Evolutionary conservation across 495 filamentous ascomycete species (phyloP).

Genomic region (Bryoglossum gracile): DNA sequence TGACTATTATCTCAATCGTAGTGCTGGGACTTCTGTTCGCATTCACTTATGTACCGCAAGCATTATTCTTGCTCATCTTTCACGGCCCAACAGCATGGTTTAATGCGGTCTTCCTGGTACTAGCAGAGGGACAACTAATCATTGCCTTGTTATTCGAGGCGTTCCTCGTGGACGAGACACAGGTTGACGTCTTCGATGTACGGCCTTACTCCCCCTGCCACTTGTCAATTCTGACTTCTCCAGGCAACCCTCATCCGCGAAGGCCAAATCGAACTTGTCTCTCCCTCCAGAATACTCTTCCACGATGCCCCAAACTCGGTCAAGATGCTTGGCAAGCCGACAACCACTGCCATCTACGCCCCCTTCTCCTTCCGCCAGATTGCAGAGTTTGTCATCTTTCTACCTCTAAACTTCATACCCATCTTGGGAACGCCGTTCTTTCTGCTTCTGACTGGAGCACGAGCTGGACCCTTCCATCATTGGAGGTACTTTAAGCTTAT

Average conservation of each 20-base stretch:
- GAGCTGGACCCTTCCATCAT: constrained; percentile 52
- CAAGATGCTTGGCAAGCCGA: constrained; percentile 67
- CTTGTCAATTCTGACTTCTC: constrained; percentile 9
- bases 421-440: constrained; percentile 76
- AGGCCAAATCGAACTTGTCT: constrained; percentile 50
- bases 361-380: constrained; percentile 71
- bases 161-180: constrained; percentile 73
- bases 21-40: constrained; percentile 71
- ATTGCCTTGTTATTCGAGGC: constrained; percentile 71
- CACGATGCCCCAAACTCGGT: constrained; percentile 51
- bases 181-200: constrained; percentile 91
- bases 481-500: constrained; percentile 76
- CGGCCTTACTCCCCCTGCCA: constrained; percentile 28
- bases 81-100: constrained; percentile 76
- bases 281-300: constrained; percentile 63
- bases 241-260: constrained; percentile 39
- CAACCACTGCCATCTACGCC: constrained; percentile 57
- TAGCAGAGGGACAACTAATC: constrained; percentile 74
- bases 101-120: constrained; percentile 67
- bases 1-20: constrained; percentile 63
- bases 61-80: constrained; percentile 71
- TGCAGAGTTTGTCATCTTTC: constrained; percentile 63
- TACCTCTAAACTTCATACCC: constrained; percentile 87
- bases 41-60: constrained; percentile 84
- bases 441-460: constrained; percentile 57